These are phyloP conservation scores for Monosporozyma siamensis DNA, from an alignment of 805 yeast species.

Conservation along the genomic window DNA sequence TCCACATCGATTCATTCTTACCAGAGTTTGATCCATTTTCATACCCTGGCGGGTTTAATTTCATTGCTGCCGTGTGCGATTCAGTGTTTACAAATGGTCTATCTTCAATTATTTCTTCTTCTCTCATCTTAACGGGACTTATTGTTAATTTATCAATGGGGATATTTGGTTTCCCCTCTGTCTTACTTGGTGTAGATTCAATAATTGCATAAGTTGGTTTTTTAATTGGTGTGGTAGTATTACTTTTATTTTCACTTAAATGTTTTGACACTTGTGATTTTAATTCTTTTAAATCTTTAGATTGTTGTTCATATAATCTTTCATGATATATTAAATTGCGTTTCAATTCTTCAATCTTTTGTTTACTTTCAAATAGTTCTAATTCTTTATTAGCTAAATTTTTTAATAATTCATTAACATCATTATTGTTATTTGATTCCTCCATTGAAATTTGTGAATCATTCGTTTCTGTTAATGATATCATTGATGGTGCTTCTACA, in stretches of 20 bases:
- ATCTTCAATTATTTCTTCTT: not conserved
- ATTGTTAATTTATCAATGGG: not conserved
- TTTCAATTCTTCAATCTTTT: conserved; percentile 41
- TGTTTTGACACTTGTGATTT: conserved; percentile 28
- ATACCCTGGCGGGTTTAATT: not conserved
- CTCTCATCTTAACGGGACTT: not conserved
- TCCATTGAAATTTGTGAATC: not conserved
- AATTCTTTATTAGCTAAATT: conserved; percentile 60
- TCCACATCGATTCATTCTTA: conserved; percentile 30
- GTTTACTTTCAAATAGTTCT: conserved; percentile 55
- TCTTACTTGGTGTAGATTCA: not conserved
- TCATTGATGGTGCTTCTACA: not conserved
- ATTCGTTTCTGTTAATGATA: not conserved
- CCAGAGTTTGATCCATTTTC: not conserved
- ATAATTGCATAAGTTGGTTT: not conserved
- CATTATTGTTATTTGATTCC: conserved; percentile 15
- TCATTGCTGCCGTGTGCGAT: not conserved
- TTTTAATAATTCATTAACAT: conserved; percentile 47
- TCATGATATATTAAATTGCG: conserved; percentile 40
- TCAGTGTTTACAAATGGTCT: not conserved
- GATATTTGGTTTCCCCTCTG: too few species aligned
- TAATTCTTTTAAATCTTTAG: conserved; percentile 27
- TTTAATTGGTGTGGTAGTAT: too few species aligned
- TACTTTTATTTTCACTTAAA: conserved; percentile 8
- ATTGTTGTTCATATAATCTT: conserved; percentile 37